Base-by-base conservation (phyloP, 2,329 filamentous ascomycete genomes). In the Ceratocystiopsis minuta region DNA sequence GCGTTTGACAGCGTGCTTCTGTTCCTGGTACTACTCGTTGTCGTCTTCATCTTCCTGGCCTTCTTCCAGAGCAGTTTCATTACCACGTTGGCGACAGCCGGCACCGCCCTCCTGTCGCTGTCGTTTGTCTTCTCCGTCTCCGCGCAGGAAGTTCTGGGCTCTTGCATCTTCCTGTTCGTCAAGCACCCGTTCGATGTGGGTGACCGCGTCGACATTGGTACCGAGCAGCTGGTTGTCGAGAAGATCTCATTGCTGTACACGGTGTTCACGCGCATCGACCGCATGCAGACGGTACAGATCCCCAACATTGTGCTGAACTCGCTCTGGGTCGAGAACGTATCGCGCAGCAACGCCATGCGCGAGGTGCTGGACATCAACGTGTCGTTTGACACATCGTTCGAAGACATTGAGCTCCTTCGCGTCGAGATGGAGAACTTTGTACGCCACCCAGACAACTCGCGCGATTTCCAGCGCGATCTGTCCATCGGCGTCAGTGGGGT, bases 161-260 rank as follows among this genome's bases (percentile, higher is more conserved):
- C 87, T 34, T 96, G 88, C 65, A 94, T 98, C 54, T 98, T 98
- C 66, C 66, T 98, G 1, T 98, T 98, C 54, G 85, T 96, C 65
- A 98, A 98, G 66, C 90, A 98, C 57, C 88, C 90, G 0, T 96
- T 82, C 57, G 90, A 98, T 56, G 86, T 96, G 17, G 87, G 88
- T 46, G 90, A 98, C 57, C 79, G 90, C 20, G 83, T 96, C 36
- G 86, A 95, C 52, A 80, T 96, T 48, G 63, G 57, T 41, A 67
- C 67, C 15, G 69, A 78, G 49, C 69, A 76, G 51, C 75, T 93
- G 51, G 68, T 85, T 5, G 90, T 98, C 12, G 86, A 96, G 59
- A 83, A 87, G 57, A 96, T 96, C 52, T 94, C 87, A 3, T 71
- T 98, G 28, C 69, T 98, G 4, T 96, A 86, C 65, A 92, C 85